phyloP scores from a whole-genome alignment of 257 asterid species.

The Pogostemon cablin region DNA sequence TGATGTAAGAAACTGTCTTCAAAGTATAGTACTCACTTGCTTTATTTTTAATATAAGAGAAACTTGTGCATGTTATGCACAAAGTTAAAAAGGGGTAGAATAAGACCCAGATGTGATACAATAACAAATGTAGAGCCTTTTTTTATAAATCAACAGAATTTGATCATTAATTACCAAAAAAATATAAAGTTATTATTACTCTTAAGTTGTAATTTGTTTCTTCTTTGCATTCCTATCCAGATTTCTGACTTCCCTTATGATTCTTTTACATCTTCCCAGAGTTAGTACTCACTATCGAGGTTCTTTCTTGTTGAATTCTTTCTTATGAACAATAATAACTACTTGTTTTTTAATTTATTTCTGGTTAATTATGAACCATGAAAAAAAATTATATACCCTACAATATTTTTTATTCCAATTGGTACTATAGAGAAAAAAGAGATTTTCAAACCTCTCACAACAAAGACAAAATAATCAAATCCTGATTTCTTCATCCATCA shows the following conservation, averaged over 20 bases:
- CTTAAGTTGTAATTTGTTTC: background rate
- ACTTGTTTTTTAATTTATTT: slow-evolving; percentile 6
- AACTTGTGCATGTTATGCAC: slow-evolving; percentile 11
- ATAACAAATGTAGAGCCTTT: background rate
- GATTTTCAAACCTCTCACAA: background rate
- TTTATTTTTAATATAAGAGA: background rate
- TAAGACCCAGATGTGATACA: slow-evolving; percentile 5
- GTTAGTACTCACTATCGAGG: background rate
- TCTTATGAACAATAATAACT: background rate
- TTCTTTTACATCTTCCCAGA: background rate
- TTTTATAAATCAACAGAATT: background rate
- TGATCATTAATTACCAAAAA: background rate
- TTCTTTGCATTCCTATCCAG: background rate
- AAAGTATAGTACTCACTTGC: background rate
- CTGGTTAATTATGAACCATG: background rate
- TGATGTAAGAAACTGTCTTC: background rate
- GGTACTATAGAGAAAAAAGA: background rate
- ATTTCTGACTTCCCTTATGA: slow-evolving; percentile 5
- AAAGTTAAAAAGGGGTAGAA: background rate
- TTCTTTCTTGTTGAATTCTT: slow-evolving; percentile 5
- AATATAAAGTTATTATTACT: background rate
- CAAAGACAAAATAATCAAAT: slow-evolving; percentile 18
- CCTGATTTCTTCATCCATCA: background rate
- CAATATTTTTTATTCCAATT: background rate
- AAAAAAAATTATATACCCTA: background rate